Conservation (phyloP, 371 early-diverging fungal genomes). For the Apophysomyces trapeziformis region DNA sequence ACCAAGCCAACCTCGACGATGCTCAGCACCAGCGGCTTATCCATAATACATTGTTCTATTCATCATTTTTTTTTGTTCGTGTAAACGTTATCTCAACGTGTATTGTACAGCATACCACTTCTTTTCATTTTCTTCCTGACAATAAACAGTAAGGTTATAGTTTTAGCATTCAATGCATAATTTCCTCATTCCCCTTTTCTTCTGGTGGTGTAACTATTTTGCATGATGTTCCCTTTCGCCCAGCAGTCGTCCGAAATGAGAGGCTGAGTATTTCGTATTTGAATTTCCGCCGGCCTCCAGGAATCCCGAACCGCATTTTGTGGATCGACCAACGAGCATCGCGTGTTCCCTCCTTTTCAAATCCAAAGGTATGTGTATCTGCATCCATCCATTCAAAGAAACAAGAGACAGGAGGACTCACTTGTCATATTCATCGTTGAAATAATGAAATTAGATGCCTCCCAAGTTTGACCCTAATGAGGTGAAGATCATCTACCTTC, state of each 20-base stretch:
- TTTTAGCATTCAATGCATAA: too few species aligned
- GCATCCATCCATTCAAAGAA: constrained; percentile 5
- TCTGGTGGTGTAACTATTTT: neutral
- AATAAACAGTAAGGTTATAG: too few species aligned
- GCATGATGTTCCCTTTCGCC: too few species aligned
- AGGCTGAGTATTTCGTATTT: neutral
- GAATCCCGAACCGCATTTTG: constrained; percentile 3
- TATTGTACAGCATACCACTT: too few species aligned
- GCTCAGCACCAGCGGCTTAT: constrained; percentile 1
- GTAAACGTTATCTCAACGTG: too few species aligned
- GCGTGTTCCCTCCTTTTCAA: constrained; percentile 9
- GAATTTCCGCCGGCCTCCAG: neutral
- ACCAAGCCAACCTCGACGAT: neutral
- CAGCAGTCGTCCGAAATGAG: neutral
- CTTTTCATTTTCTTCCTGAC: too few species aligned
- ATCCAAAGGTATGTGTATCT: constrained; percentile 4
- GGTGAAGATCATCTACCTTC: constrained; percentile 93
- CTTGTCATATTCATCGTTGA: too few species aligned
- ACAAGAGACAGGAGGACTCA: neutral
- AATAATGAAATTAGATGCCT: constrained; percentile 51
- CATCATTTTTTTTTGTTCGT: neutral
- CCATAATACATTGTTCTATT: neutral
- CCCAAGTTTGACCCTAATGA: constrained; percentile 91
- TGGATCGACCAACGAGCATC: neutral
- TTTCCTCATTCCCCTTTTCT: too few species aligned